Evolutionary conservation across 495 filamentous ascomycete species (phyloP).

Genomic region (Penicilliopsis zonata): DNA sequence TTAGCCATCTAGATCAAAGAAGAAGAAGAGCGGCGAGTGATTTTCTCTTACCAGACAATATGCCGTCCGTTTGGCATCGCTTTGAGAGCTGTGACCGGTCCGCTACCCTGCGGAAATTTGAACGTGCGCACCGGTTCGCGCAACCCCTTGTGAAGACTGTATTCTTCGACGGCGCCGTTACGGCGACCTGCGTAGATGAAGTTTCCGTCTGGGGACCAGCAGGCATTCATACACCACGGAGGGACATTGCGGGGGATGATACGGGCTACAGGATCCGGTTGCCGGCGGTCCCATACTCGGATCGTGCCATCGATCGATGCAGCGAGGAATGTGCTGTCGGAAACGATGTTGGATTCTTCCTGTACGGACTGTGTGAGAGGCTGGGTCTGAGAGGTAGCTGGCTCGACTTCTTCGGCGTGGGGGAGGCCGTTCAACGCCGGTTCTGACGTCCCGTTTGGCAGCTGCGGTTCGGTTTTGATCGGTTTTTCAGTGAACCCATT

Average conservation of each 20-base stretch:
- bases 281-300: constrained; percentile 81
- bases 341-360: constrained; percentile 26
- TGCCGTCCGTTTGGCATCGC: constrained; percentile 92
- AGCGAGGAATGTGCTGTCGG: constrained; percentile 68
- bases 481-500: constrained; percentile 6
- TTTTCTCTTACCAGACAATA: constrained; percentile 78
- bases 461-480: constrained; percentile 6
- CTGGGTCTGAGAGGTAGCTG: constrained; percentile 11
- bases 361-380: constrained; percentile 19
- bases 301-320: constrained; percentile 82
- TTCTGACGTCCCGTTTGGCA: constrained; percentile 11
- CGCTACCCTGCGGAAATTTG: constrained; percentile 82
- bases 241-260: constrained; percentile 65
- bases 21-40: too few species aligned
- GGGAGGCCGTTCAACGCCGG: constrained; percentile 37
- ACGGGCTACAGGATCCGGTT: constrained; percentile 62
- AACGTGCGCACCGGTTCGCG: constrained; percentile 66
- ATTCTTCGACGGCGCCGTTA: constrained; percentile 94
- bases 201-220: constrained; percentile 94
- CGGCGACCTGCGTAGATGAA: constrained; percentile 86
- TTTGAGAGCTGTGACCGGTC: constrained; percentile 71
- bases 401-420: constrained; percentile 35
- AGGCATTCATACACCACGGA: constrained; percentile 97
- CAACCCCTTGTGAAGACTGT: constrained; percentile 73
- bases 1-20: not conserved